Base-by-base conservation (phyloP, 352 stramenopile genomes). In the Pilasporangium apinafurcum region DNA sequence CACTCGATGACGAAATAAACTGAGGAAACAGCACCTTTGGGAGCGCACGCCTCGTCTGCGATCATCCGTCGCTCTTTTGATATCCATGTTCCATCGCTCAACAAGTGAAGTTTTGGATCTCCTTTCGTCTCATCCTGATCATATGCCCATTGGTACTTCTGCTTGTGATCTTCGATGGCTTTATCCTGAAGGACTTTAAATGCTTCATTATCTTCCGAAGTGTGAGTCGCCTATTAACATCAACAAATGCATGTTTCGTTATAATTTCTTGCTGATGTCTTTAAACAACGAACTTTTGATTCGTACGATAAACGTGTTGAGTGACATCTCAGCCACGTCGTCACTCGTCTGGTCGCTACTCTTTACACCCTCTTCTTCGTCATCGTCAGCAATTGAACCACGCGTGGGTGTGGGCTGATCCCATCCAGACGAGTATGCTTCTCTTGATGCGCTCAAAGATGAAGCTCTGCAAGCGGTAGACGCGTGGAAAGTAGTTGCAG, bases 151-250 rank as follows among this genome's bases (percentile, higher is more conserved):
- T 92, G 73, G 37, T 88, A 91, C 6, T 61, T 64, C 37, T 62
- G 58, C 26, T 76, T 59, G 51, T 94, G 82, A 20, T 76, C 71
- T 45, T 76, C 64, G 10, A 88, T 53, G 3, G 72, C 46, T 37
- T 94, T 79, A 29, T 83, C 65, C 50, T 92, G 82, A 13, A 94
- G 53, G 37, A 77, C 77, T 13, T 70, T 65, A 44, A 91, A 94
- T 17, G 79, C 59, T 10, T 76, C 70, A 37, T 94, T 94, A 59
- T 94, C 82, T 42, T 94, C 82, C 0, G 82, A 92, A 28, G 82
- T 94, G 52, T 94, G 73, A 0, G 71, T 88, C 26, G 75, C 72
- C 71, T 84, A 25, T 8, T 14, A 4, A 8, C 20, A 16, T 10
- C 8, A 38, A 12, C 4, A 4, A 42, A 7, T 30, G 25, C 18